These are phyloP conservation scores for Phylloboletellus chloephorus DNA, from an alignment of 1,284 basidiomycete genomes.

Conservation along the genomic window DNA sequence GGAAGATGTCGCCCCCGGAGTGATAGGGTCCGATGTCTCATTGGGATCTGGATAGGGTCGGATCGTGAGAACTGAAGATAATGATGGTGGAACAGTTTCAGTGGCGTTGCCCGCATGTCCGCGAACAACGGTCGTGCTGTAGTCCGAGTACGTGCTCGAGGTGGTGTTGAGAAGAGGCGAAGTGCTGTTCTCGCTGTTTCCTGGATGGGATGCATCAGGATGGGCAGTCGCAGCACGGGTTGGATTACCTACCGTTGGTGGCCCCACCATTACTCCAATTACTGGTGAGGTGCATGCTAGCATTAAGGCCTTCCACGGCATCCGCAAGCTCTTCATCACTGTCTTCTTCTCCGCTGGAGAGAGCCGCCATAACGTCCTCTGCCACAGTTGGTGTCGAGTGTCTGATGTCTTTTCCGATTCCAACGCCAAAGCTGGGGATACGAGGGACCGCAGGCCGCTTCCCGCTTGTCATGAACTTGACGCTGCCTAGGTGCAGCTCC, in stretches of 20 bases:
- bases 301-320: constrained; percentile 53
- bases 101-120: constrained; percentile 38
- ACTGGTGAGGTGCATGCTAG: constrained; percentile 45
- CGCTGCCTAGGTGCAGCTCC: constrained; percentile 78
- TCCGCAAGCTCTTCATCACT: constrained; percentile 64
- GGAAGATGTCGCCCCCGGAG: constrained; percentile 28
- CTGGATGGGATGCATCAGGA: constrained; percentile 25
- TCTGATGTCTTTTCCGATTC: constrained; percentile 56
- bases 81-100: constrained; percentile 45
- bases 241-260: constrained; percentile 33
- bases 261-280: constrained; percentile 40
- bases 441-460: constrained; percentile 61
- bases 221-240: constrained; percentile 10
- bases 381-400: constrained; percentile 17
- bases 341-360: constrained; percentile 45
- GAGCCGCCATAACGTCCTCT: constrained; percentile 27
- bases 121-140: constrained; percentile 65
- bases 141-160: constrained; percentile 47
- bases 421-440: constrained; percentile 82
- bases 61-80: constrained; percentile 72
- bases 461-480: constrained; percentile 69
- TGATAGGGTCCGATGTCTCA: constrained; percentile 33
- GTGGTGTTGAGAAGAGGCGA: constrained; percentile 54
- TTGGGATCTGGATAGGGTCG: constrained; percentile 50
- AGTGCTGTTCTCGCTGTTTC: constrained; percentile 38